A percentile compares a stretch with the other conserved stretches of the same genome.
These are phyloP conservation scores for Exophiala mesophila DNA, from an alignment of 2,329 filamentous ascomycete genomes.

Conservation along the genomic window DNA sequence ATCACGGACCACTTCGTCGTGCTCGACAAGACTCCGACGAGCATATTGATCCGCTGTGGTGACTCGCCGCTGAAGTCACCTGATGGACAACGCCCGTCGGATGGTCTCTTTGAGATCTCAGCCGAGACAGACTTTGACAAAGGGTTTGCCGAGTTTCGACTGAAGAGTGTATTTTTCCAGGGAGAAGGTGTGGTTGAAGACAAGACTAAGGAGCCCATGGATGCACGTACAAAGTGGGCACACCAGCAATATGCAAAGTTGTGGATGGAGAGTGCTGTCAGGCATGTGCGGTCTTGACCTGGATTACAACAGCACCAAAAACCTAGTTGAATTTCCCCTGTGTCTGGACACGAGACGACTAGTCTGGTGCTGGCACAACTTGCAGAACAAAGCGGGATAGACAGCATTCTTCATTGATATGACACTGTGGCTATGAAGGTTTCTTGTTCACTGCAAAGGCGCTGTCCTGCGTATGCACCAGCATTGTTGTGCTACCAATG, in stretches of 20 bases:
- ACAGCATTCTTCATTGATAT: too few species aligned
- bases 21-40: slow-evolving; percentile 56
- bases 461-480: too few species aligned
- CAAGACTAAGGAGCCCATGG: slow-evolving; percentile 39
- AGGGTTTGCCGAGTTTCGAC: slow-evolving; percentile 57
- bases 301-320: too few species aligned
- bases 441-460: too few species aligned
- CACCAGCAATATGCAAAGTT: slow-evolving; percentile 55
- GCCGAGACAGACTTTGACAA: slow-evolving; percentile 56
- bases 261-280: slow-evolving; percentile 50
- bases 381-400: too few species aligned
- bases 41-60: slow-evolving; percentile 61
- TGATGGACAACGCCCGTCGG: slow-evolving; percentile 51
- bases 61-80: slow-evolving; percentile 54
- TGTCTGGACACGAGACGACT: too few species aligned
- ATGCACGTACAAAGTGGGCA: slow-evolving; percentile 34
- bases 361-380: too few species aligned
- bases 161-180: slow-evolving; percentile 63
- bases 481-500: too few species aligned
- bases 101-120: slow-evolving; percentile 63
- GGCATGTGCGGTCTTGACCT: slow-evolving; percentile 18
- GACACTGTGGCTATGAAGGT: too few species aligned
- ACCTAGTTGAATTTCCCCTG: too few species aligned
- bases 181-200: slow-evolving; percentile 45
- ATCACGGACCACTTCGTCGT: slow-evolving; percentile 71